Evolutionary conservation across 2,329 filamentous ascomycete genomes (phyloP).

Genomic region (Penicillium sp.): DNA sequence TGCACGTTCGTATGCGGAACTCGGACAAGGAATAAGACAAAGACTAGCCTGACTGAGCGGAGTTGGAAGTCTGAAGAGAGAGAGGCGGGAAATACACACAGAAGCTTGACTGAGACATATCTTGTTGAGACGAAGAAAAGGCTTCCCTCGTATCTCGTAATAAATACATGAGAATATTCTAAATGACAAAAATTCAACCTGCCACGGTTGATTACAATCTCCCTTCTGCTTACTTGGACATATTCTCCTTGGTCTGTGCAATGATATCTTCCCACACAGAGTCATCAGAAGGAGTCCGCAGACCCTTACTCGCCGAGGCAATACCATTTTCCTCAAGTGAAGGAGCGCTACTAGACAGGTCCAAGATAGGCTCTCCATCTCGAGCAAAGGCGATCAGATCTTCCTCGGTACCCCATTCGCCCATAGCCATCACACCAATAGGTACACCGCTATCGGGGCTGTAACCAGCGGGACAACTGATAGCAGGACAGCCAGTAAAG

Average conservation of each 20-base stretch:
- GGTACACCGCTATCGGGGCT: constrained; percentile 46
- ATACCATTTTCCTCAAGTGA: constrained; percentile 4
- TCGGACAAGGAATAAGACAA: background rate
- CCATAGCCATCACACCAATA: constrained; percentile 54
- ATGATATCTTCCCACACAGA: constrained; percentile 41
- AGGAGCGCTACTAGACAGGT: constrained; percentile 23
- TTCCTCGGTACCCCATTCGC: constrained; percentile 55
- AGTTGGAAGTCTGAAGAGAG: background rate
- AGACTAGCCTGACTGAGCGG: background rate
- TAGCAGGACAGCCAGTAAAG: constrained; percentile 71
- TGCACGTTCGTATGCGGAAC: background rate
- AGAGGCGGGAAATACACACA: background rate
- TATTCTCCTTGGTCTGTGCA: constrained; percentile 17
- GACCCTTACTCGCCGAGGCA: constrained; percentile 14
- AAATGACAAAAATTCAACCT: background rate
- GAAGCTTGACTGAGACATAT: background rate
- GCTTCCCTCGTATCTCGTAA: background rate
- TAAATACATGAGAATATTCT: background rate
- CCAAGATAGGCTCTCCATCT: constrained; percentile 50
- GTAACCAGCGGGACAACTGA: constrained; percentile 74
- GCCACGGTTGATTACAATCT: background rate
- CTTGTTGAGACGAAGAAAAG: background rate
- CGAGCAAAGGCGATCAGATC: constrained; percentile 52
- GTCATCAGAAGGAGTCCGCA: constrained; percentile 29
- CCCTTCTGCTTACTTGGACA: background rate